phyloP scores from a whole-genome alignment of 192 early-diverging fungal genomes.

The Backusella sp. region DNA sequence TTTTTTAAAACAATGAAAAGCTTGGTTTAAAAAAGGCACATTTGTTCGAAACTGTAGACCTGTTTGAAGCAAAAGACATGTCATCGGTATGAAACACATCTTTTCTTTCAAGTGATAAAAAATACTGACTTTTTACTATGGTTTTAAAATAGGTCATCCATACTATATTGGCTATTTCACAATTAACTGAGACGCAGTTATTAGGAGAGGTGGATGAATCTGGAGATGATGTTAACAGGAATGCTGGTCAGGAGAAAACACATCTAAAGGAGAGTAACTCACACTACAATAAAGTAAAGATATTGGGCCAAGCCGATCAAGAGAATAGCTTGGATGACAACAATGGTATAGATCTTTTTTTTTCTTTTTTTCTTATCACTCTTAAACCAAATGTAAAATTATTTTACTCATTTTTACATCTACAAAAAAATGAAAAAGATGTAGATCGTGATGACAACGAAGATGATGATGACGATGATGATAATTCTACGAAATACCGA shows the following conservation, averaged over 20 bases:
- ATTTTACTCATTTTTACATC: background rate
- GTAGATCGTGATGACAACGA: background rate
- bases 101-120: background rate
- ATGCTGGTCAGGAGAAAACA: conserved; percentile 10
- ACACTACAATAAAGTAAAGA: background rate
- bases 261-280: background rate
- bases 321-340: background rate
- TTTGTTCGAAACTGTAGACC: conserved; percentile 78
- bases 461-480: background rate
- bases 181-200: conserved; percentile 1
- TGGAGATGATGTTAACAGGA: conserved; percentile 9
- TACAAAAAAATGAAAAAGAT: background rate
- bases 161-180: conserved; percentile 59
- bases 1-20: conserved; percentile 22
- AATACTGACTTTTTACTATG: background rate
- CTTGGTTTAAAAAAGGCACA: conserved; percentile 72
- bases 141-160: conserved; percentile 57
- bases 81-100: conserved; percentile 38
- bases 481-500: conserved; percentile 13
- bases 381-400: background rate
- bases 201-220: conserved; percentile 3
- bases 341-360: background rate
- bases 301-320: background rate
- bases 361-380: background rate
- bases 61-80: conserved; percentile 84